These are phyloP conservation scores for Leccinum incarnatum DNA, from an alignment of 768 basidiomycete species.

Conservation along the genomic window DNA sequence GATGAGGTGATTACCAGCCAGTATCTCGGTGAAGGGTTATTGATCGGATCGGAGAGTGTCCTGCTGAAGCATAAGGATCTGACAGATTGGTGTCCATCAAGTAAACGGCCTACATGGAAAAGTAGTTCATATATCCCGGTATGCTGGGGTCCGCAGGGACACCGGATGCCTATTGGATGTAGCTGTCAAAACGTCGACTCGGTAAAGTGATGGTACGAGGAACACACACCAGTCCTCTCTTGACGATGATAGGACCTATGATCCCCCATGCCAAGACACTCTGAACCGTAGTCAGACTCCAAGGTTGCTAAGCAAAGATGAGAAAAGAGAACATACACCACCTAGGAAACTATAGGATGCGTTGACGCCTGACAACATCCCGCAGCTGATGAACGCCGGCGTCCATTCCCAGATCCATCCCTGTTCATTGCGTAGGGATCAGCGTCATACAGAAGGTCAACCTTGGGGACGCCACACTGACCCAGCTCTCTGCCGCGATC, in stretches of 20 bases:
- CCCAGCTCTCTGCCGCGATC: slow-evolving; percentile 2
- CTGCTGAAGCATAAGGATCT: neutral
- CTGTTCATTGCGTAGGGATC: neutral
- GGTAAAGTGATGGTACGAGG: neutral
- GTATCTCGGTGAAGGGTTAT: neutral
- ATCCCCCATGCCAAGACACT: slow-evolving; percentile 65
- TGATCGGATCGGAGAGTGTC: neutral
- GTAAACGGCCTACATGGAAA: neutral
- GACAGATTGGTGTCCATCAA: neutral
- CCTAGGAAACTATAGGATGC: slow-evolving; percentile 52
- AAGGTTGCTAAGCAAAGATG: neutral
- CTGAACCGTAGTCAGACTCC: neutral
- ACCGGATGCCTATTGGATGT: neutral
- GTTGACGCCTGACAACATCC: slow-evolving; percentile 56
- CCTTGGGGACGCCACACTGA: neutral
- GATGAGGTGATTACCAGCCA: neutral
- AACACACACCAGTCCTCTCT: slow-evolving; percentile 6
- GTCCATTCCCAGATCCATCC: slow-evolving; percentile 34
- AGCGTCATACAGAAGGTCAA: neutral
- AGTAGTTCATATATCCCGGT: neutral
- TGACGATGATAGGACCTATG: slow-evolving; percentile 52
- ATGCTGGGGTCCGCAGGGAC: neutral
- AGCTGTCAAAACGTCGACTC: neutral
- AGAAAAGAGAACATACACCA: slow-evolving; percentile 33
- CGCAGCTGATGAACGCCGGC: slow-evolving; percentile 58